Evolutionary conservation across 73 alveolate species (phyloP).

Genomic region (Paramecium primaurelia): DNA sequence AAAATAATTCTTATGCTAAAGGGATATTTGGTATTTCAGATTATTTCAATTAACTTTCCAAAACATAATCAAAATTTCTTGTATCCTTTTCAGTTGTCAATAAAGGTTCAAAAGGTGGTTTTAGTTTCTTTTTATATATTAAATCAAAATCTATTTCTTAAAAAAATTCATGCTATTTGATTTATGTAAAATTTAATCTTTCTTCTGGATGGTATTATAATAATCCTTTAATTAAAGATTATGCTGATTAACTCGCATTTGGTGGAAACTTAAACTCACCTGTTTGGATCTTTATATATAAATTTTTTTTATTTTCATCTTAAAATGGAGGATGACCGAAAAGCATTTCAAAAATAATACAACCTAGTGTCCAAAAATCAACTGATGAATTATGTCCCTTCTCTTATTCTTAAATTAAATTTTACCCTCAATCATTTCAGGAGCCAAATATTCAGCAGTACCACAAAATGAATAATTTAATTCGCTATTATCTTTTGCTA

Average conservation of each 20-base stretch:
- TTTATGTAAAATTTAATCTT: not conserved
- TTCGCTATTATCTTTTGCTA: slow-evolving; percentile 51
- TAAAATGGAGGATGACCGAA: slow-evolving; percentile 36
- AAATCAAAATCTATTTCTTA: not conserved
- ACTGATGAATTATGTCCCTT: slow-evolving; percentile 13
- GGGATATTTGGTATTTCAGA: not conserved
- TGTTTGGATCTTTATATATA: not conserved
- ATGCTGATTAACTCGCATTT: not conserved
- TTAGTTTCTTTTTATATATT: not conserved
- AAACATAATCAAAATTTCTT: slow-evolving; percentile 5
- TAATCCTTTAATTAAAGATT: not conserved
- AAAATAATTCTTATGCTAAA: not conserved
- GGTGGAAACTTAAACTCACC: slow-evolving; percentile 13
- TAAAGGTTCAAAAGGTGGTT: slow-evolving; percentile 15
- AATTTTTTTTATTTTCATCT: not conserved
- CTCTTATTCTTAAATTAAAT: not conserved
- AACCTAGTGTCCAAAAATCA: slow-evolving; percentile 35
- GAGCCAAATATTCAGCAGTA: slow-evolving; percentile 77
- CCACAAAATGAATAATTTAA: slow-evolving; percentile 37
- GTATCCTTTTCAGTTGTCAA: slow-evolving; percentile 14
- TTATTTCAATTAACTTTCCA: slow-evolving; percentile 4
- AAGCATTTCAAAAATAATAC: slow-evolving; percentile 30
- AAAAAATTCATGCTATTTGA: not conserved
- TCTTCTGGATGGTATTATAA: slow-evolving; percentile 14
- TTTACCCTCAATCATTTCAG: slow-evolving; percentile 75